These are phyloP conservation scores for Aegilops speltoides DNA, from an alignment of 176 grass and related monocot genomes.

Conservation along the genomic window DNA sequence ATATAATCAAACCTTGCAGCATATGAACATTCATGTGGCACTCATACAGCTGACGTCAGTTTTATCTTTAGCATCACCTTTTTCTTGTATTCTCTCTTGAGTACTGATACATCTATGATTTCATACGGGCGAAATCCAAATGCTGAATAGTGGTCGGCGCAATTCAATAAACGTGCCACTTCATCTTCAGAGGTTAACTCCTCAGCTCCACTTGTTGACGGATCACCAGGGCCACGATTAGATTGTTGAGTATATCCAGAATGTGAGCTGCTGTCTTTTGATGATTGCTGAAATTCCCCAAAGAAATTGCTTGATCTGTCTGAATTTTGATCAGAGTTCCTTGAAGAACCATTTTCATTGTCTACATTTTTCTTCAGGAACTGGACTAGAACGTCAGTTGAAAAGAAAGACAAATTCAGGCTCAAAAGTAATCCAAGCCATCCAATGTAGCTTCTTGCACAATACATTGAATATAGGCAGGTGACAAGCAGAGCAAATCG, in stretches of 20 bases:
- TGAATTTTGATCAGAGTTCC: slow-evolving; percentile 49
- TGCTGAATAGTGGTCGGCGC: slow-evolving; percentile 91
- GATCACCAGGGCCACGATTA: slow-evolving; percentile 53
- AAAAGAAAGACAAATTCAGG: slow-evolving; percentile 93
- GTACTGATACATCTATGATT: slow-evolving; percentile 70
- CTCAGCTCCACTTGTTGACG: slow-evolving; percentile 85
- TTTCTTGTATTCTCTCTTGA: slow-evolving; percentile 99
- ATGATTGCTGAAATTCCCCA: slow-evolving; percentile 53
- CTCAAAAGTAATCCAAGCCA: slow-evolving; percentile 84
- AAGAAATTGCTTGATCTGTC: slow-evolving; percentile 43
- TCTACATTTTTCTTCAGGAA: slow-evolving; percentile 77
- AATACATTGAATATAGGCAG: slow-evolving; percentile 87
- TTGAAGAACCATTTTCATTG: slow-evolving; percentile 46
- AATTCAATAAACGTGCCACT: slow-evolving; percentile 80
- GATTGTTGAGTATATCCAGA: slow-evolving; percentile 41
- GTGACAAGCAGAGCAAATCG: slow-evolving; percentile 68
- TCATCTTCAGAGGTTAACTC: slow-evolving; percentile 89
- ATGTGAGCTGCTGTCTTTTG: slow-evolving; percentile 46
- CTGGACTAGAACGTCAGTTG: slow-evolving; percentile 79
- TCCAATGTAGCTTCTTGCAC: slow-evolving; percentile 79
- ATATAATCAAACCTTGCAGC: slow-evolving; percentile 10
- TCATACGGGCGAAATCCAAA: slow-evolving; percentile 79
- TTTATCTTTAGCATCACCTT: slow-evolving; percentile 64
- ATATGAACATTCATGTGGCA: not conserved
- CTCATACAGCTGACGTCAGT: slow-evolving; percentile 17